These are phyloP conservation scores for Linum tenue DNA, from an alignment of 345 rosid species.

Conservation along the genomic window DNA sequence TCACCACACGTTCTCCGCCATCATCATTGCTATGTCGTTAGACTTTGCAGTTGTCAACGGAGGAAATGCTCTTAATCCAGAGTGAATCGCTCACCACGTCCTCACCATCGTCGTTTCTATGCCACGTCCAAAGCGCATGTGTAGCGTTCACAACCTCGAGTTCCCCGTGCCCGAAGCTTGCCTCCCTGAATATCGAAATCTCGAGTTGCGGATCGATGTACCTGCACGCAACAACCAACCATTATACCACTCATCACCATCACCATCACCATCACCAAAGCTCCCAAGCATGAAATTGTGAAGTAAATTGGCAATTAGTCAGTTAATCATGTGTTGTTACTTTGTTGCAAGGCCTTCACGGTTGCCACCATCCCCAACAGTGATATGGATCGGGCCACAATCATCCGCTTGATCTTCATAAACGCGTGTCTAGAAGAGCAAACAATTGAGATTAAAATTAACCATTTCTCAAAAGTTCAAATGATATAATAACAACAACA, in stretches of 20 bases:
- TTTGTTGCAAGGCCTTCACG: conserved; percentile 56
- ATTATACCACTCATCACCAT: neutral
- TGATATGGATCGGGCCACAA: conserved; percentile 58
- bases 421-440: conserved; percentile 44
- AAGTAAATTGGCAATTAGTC: neutral
- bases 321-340: conserved; percentile 22
- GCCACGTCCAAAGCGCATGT: conserved; percentile 70
- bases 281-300: neutral
- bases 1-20: too few relatives aligned
- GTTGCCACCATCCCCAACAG: conserved; percentile 78
- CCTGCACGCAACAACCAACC: conserved; percentile 15
- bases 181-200: conserved; percentile 62
- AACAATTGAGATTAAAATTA: neutral
- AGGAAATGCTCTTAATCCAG: conserved; percentile 45
- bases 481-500: too few relatives aligned
- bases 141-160: conserved; percentile 55
- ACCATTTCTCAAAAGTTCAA: neutral
- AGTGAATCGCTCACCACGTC: conserved; percentile 32
- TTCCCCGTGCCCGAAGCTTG: conserved; percentile 75
- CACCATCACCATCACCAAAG: neutral
- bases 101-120: conserved; percentile 47
- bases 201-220: conserved; percentile 35
- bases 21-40: neutral
- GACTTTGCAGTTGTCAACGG: conserved; percentile 35
- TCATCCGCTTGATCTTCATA: conserved; percentile 37